Evolutionary conservation across 768 basidiomycete genomes (phyloP).

Genomic region (Serendipita sp.): DNA sequence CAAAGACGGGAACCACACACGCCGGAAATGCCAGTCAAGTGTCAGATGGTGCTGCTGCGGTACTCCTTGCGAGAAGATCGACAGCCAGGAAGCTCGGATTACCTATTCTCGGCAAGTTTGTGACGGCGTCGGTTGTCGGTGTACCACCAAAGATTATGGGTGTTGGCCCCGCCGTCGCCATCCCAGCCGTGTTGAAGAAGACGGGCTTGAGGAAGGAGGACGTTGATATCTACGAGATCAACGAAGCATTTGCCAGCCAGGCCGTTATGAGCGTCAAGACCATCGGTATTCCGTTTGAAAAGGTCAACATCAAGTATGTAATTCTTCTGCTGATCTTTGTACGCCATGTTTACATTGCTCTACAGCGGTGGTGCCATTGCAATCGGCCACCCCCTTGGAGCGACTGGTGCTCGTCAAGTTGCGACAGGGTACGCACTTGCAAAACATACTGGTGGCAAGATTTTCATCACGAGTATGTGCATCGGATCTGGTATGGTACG

Average conservation of each 20-base stretch:
- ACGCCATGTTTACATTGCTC: not conserved
- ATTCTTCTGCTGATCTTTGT: not conserved
- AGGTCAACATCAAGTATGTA: constrained; percentile 52
- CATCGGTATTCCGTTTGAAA: constrained; percentile 52
- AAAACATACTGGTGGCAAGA: constrained; percentile 53
- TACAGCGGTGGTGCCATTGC: constrained; percentile 67
- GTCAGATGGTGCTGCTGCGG: constrained; percentile 85
- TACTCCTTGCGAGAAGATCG: constrained; percentile 65
- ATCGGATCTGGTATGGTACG: constrained; percentile 63
- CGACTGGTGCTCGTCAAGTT: constrained; percentile 74
- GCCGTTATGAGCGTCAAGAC: constrained; percentile 58
- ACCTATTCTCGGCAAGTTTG: constrained; percentile 77
- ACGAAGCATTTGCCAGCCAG: constrained; percentile 79
- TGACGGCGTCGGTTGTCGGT: constrained; percentile 51
- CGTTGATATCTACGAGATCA: constrained; percentile 84
- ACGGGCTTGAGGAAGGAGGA: constrained; percentile 50
- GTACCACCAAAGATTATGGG: constrained; percentile 85
- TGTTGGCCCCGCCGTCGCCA: constrained; percentile 78
- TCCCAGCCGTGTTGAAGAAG: constrained; percentile 53
- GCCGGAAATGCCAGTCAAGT: constrained; percentile 81
- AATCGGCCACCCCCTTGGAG: constrained; percentile 71
- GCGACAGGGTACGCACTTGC: constrained; percentile 63
- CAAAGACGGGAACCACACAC: constrained; percentile 54
- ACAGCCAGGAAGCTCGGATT: constrained; percentile 68
- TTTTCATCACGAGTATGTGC: constrained; percentile 87